Evolutionary conservation across 2,329 filamentous ascomycete species (phyloP).

Genomic region (Aspergillus tanneri): DNA sequence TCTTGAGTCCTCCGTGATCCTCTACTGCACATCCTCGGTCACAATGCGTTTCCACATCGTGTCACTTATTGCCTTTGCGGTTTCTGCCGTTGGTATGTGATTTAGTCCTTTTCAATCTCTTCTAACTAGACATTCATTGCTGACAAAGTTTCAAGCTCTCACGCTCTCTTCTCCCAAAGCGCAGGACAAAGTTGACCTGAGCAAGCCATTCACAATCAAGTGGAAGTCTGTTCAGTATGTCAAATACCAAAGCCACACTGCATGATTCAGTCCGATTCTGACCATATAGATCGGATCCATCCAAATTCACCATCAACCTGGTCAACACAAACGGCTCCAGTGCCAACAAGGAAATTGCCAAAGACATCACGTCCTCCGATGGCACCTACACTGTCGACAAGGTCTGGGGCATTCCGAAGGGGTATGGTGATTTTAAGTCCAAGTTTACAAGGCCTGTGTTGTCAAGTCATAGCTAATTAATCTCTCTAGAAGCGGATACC

Average conservation of each 20-base stretch:
- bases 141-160: constrained; percentile 23
- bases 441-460: no score
- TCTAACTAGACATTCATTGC: not conserved
- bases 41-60: constrained; percentile 31
- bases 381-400: constrained; percentile 39
- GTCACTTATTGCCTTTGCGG: constrained; percentile 29
- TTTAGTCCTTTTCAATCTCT: not conserved
- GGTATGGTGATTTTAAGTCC: constrained; percentile 20
- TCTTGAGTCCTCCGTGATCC: constrained; percentile 6
- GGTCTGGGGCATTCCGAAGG: constrained; percentile 23
- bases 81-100: constrained; percentile 30
- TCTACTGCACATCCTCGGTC: constrained; percentile 8
- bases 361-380: constrained; percentile 36
- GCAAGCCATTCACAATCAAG: constrained; percentile 37
- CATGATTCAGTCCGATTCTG: not conserved
- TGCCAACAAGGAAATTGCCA: constrained; percentile 32
- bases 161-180: constrained; percentile 36
- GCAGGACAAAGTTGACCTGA: constrained; percentile 38
- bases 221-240: constrained; percentile 41
- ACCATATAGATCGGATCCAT: constrained; percentile 40
- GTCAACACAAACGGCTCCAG: constrained; percentile 41
- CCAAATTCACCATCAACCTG: constrained; percentile 43
- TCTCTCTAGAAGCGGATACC: constrained; percentile 37
- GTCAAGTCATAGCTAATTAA: no score
- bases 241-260: not conserved